These are phyloP conservation scores for Zygoascus tannicola DNA, from an alignment of 805 yeast species.

Conservation along the genomic window DNA sequence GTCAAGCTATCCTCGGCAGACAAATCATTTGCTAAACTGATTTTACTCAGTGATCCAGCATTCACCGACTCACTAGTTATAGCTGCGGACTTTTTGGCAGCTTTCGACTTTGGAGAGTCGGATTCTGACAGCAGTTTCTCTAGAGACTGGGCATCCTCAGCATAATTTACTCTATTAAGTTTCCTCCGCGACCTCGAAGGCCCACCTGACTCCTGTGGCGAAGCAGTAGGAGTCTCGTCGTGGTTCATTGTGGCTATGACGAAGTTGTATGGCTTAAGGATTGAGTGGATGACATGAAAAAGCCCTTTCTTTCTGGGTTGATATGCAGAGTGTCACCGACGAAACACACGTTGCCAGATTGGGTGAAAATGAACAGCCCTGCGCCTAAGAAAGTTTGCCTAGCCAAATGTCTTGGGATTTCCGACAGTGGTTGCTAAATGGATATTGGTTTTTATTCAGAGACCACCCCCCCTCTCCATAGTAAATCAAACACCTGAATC, in stretches of 20 bases:
- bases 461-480: no score
- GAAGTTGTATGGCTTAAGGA: no score
- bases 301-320: no score
- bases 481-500: no score
- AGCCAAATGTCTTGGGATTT: no score
- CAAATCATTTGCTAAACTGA: slow-evolving; percentile 1
- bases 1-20: neutral
- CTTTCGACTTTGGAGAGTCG: slow-evolving; percentile 2
- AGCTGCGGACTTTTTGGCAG: neutral
- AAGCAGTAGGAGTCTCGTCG: neutral
- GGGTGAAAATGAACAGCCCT: no score
- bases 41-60: neutral
- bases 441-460: no score
- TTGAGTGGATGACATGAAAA: no score
- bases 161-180: slow-evolving; percentile 20
- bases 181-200: slow-evolving; percentile 11
- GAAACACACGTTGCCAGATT: no score
- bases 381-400: no score
- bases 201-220: neutral
- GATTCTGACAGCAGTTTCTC: slow-evolving; percentile 5
- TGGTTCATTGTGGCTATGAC: neutral
- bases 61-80: slow-evolving; percentile 5
- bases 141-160: slow-evolving; percentile 17
- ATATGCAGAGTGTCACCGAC: no score
- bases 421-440: no score